A percentile compares a stretch with the other conserved stretches of the same genome.
Conservation (phyloP, 257 asterid species). For the Forsythia viridissima region DNA sequence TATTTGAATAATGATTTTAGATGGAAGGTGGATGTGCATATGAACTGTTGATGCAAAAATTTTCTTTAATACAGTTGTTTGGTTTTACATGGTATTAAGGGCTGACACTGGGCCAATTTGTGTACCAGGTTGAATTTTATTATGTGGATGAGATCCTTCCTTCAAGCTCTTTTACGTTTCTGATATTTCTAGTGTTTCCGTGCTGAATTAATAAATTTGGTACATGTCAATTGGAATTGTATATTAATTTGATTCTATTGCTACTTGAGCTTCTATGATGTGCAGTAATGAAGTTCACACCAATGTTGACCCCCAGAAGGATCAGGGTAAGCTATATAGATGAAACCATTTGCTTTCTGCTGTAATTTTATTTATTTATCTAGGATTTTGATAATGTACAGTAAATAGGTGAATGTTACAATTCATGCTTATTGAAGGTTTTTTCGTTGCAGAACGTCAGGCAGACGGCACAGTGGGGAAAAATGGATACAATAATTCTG, state of each 20-base stretch:
- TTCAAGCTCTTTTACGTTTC: neutral
- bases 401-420: neutral
- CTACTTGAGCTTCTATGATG: conserved; percentile 28
- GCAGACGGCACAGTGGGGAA: conserved; percentile 24
- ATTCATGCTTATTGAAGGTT: neutral
- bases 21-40: neutral
- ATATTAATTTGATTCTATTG: conserved; percentile 23
- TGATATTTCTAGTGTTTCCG: neutral
- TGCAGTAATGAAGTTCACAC: conserved; percentile 46
- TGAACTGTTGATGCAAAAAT: neutral
- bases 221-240: neutral
- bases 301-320: conserved; percentile 25
- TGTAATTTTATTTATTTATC: neutral
- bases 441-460: conserved; percentile 29
- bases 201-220: neutral
- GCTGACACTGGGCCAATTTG: neutral
- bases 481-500: conserved; percentile 25
- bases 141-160: neutral
- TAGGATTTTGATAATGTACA: conserved; percentile 6
- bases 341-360: neutral
- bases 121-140: neutral
- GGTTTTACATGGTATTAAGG: neutral
- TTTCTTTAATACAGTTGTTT: neutral
- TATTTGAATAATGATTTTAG: neutral
- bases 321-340: conserved; percentile 41